phyloP scores from a whole-genome alignment of 371 early-diverging fungal genomes.

The Saksenaea oblongispora region DNA sequence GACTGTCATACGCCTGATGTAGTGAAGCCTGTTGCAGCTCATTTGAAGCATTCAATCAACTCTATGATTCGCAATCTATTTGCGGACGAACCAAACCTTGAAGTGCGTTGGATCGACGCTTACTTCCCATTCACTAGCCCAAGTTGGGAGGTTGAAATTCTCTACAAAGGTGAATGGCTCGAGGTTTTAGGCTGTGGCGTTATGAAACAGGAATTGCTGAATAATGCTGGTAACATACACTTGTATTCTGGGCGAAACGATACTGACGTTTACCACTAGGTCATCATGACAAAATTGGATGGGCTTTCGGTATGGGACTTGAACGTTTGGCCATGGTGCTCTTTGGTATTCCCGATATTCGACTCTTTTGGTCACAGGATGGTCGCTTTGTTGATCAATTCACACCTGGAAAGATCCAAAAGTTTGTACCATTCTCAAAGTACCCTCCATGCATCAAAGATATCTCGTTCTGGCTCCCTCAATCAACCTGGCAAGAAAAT shows the following conservation, averaged over 20 bases:
- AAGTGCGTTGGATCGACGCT: slow-evolving; percentile 95
- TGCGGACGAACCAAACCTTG: slow-evolving; percentile 61
- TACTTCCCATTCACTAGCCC: slow-evolving; percentile 97
- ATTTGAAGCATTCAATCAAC: slow-evolving; percentile 83
- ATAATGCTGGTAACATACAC: slow-evolving; percentile 58
- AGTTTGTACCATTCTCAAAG: slow-evolving; percentile 83
- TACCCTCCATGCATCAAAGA: slow-evolving; percentile 92
- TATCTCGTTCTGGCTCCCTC: slow-evolving; percentile 89
- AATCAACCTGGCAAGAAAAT: slow-evolving; percentile 80
- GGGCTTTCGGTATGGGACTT: slow-evolving; percentile 97
- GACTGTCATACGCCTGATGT: slow-evolving; percentile 51
- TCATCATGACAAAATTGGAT: slow-evolving; percentile 78
- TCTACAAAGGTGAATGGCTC: slow-evolving; percentile 93
- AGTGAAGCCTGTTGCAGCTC: slow-evolving; percentile 59
- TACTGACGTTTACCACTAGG: slow-evolving; percentile 27
- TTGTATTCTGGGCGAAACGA: background rate
- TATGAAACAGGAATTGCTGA: slow-evolving; percentile 81
- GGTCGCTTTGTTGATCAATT: slow-evolving; percentile 90
- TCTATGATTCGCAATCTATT: slow-evolving; percentile 76
- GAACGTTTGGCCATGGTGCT: slow-evolving; percentile 97
- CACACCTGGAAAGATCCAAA: slow-evolving; percentile 58
- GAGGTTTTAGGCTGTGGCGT: slow-evolving; percentile 96
- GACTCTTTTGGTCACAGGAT: slow-evolving; percentile 95
- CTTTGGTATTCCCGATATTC: slow-evolving; percentile 94
- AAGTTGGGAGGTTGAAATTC: slow-evolving; percentile 95